Evolutionary conservation across 129 eudicot genomes (phyloP).

Genomic region (Chrysanthemum seticuspe): DNA sequence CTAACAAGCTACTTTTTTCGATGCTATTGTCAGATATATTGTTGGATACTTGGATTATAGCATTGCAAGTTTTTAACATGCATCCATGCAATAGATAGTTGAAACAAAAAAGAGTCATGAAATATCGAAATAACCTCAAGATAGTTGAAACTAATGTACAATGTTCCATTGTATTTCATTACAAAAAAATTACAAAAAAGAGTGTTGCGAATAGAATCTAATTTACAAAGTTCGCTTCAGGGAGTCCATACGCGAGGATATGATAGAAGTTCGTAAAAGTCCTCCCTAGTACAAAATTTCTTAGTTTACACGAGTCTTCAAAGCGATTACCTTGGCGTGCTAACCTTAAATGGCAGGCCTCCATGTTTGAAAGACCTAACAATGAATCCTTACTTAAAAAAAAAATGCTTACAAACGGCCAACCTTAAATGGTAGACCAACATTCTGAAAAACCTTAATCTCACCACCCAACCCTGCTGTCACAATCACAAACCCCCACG

Average conservation of each 20-base stretch:
- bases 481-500: constrained; percentile 91
- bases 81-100: no score
- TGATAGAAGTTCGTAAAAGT: not conserved
- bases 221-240: not conserved
- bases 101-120: no score
- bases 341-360: not conserved
- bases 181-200: not conserved
- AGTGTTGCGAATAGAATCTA: constrained; percentile 10
- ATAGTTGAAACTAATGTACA: not conserved
- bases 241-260: not conserved
- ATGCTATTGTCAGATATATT: no score
- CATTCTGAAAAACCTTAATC: constrained; percentile 79
- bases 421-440: constrained; percentile 77
- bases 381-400: not conserved
- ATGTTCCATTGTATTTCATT: not conserved
- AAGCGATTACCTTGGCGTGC: not conserved
- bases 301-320: constrained; percentile 25
- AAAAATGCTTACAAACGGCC: constrained; percentile 49
- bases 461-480: constrained; percentile 86
- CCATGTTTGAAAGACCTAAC: not conserved
- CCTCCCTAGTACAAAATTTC: constrained; percentile 6
- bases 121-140: no score
- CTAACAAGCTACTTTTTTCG: no score
- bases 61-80: no score
- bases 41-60: no score